A percentile compares a stretch with the other conserved stretches of the same genome.
phyloP scores from a whole-genome alignment of 2,329 filamentous ascomycete genomes.

The Phyllachora maydis region DNA sequence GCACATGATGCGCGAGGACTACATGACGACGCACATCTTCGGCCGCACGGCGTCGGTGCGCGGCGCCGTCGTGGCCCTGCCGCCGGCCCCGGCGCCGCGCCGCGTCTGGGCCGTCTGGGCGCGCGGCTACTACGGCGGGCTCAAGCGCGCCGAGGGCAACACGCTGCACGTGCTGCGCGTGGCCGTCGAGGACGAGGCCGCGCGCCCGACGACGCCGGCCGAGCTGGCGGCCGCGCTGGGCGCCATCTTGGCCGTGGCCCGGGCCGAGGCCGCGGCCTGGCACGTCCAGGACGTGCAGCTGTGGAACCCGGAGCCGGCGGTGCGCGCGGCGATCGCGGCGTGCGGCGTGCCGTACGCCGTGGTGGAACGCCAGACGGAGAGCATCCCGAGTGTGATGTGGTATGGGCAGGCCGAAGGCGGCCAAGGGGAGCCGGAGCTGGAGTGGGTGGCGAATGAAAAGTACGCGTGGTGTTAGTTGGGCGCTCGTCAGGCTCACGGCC shows the following conservation, averaged over 20 bases:
- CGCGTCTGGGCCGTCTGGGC: constrained; percentile 61
- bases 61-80: constrained; percentile 42
- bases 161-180: constrained; percentile 49
- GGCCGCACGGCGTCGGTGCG: constrained; percentile 34
- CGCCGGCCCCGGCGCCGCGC: too few relatives aligned
- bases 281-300: constrained; percentile 48
- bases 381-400: constrained; percentile 55
- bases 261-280: constrained; percentile 52
- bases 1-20: constrained; percentile 69
- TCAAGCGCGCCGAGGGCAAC: constrained; percentile 35
- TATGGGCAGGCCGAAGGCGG: too few relatives aligned
- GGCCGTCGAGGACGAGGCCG: constrained; percentile 36
- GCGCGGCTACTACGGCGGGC: constrained; percentile 38
- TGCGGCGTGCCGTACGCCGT: constrained; percentile 25
- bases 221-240: constrained; percentile 32
- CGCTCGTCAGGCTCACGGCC: too few relatives aligned
- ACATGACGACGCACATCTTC: constrained; percentile 45
- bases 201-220: constrained; percentile 15
- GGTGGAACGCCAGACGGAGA: constrained; percentile 38
- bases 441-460: constrained; percentile 62
- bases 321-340: constrained; percentile 23
- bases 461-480: constrained; percentile 69
- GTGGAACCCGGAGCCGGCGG: constrained; percentile 56
- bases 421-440: constrained; percentile 27
- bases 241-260: constrained; percentile 44